These are phyloP conservation scores for Tuber calosporum DNA, from an alignment of 495 filamentous ascomycete species.

Conservation along the genomic window DNA sequence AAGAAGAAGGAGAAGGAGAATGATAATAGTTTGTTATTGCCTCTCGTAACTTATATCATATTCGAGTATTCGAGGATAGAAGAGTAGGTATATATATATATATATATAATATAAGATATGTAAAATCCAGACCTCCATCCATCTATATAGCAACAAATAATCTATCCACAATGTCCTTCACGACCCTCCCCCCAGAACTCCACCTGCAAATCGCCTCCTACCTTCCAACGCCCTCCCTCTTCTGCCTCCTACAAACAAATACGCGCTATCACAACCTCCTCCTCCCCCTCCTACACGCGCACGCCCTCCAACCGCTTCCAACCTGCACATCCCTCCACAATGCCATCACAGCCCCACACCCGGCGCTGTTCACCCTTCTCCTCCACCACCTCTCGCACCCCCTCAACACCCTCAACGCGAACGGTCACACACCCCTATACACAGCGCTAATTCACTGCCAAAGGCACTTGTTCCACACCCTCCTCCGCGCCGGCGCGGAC, in stretches of 20 bases:
- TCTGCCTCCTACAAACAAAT: neutral
- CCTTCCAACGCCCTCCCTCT: conserved; percentile 1
- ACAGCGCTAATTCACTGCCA: neutral
- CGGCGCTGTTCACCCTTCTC: neutral
- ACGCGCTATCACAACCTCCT: neutral
- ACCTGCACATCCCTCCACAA: neutral
- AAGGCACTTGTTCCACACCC: neutral
- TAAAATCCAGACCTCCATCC: neutral
- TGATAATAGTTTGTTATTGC: too few species aligned
- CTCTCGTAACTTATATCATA: neutral
- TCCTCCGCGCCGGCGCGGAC: neutral
- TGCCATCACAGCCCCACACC: neutral
- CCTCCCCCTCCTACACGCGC: neutral
- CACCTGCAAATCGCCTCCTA: conserved; percentile 1
- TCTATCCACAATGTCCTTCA: conserved; percentile 1
- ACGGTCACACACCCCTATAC: neutral
- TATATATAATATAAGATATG: too few species aligned
- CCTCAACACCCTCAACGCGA: neutral
- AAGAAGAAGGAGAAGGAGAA: too few species aligned
- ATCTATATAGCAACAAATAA: neutral
- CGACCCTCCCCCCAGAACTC: conserved; percentile 2
- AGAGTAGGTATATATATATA: too few species aligned
- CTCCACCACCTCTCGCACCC: neutral
- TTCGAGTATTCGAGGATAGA: neutral
- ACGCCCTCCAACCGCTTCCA: neutral